These are phyloP conservation scores for Thelonectria blattea DNA, from an alignment of 2,329 filamentous ascomycete genomes.

Conservation along the genomic window DNA sequence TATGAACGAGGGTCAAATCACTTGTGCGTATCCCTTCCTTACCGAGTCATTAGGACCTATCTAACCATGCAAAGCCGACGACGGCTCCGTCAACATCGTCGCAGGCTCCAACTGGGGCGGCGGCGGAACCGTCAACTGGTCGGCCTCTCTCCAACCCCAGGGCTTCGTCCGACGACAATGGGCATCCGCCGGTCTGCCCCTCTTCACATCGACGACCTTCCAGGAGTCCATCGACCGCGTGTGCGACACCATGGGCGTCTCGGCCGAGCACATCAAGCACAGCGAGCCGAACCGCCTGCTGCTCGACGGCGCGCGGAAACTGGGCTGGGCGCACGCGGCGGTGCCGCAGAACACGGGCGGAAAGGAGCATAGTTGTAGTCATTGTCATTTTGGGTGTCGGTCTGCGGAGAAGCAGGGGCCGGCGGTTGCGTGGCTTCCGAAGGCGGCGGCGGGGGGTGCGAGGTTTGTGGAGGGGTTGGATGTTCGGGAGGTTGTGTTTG, in stretches of 20 bases:
- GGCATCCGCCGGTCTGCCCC: slow-evolving; percentile 53
- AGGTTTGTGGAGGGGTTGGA: slow-evolving; percentile 78
- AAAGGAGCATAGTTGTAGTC: slow-evolving; percentile 68
- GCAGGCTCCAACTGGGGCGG: slow-evolving; percentile 77
- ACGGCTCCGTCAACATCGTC: slow-evolving; percentile 62
- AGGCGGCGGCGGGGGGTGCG: slow-evolving; percentile 73
- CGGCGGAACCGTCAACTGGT: slow-evolving; percentile 83
- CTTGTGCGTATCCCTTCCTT: not conserved
- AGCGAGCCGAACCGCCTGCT: slow-evolving; percentile 70
- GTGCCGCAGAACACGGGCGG: slow-evolving; percentile 79
- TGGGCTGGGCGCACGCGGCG: slow-evolving; percentile 69
- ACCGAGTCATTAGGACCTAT: not conserved
- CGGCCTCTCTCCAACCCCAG: slow-evolving; percentile 63
- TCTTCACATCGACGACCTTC: not conserved
- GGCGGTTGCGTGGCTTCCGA: slow-evolving; percentile 72
- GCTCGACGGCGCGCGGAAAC: slow-evolving; percentile 71
- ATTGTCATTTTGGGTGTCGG: slow-evolving; percentile 60
- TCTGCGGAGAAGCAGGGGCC: slow-evolving; percentile 76
- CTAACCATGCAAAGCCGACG: slow-evolving; percentile 29
- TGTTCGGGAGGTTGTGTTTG: slow-evolving; percentile 70
- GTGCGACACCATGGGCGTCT: slow-evolving; percentile 76
- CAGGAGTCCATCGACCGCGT: slow-evolving; percentile 69
- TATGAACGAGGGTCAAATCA: slow-evolving; percentile 10
- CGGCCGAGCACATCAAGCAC: slow-evolving; percentile 65
- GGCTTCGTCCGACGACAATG: slow-evolving; percentile 76